Percentiles rank a stretch among this genome's conserved stretches.
phyloP scores from a whole-genome alignment of 768 basidiomycete genomes.

The Naganishia kalamii region DNA sequence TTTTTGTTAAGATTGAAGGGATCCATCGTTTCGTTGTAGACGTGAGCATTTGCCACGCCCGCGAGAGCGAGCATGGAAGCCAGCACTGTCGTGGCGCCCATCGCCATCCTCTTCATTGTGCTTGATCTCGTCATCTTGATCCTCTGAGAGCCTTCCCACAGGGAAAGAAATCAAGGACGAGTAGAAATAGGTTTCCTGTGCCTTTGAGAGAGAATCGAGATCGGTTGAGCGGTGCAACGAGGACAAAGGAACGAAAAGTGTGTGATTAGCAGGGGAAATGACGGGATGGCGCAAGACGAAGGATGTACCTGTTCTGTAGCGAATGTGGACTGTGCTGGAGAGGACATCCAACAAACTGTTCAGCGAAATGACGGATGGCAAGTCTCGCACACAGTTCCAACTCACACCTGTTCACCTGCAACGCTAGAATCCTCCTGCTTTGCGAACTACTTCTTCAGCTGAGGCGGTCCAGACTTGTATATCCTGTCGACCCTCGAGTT shows the following conservation, averaged over 20 bases:
- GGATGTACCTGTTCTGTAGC: background rate
- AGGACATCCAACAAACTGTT: background rate
- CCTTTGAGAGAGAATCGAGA: background rate
- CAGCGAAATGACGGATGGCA: background rate
- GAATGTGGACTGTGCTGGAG: background rate
- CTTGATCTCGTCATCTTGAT: slow-evolving; percentile 4
- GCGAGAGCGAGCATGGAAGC: slow-evolving; percentile 4
- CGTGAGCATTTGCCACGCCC: slow-evolving; percentile 9
- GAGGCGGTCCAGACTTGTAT: no score
- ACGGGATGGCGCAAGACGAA: background rate
- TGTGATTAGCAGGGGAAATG: background rate
- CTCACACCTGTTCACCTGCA: background rate
- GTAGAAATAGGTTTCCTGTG: background rate
- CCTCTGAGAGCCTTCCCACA: background rate
- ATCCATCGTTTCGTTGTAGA: slow-evolving; percentile 44
- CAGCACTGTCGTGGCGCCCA: slow-evolving; percentile 2
- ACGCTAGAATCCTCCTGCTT: background rate
- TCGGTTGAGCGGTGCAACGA: background rate
- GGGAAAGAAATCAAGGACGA: background rate
- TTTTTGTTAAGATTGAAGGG: slow-evolving; percentile 47
- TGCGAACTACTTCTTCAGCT: no score
- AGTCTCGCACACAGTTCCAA: background rate
- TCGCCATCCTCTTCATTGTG: slow-evolving; percentile 8
- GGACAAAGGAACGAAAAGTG: background rate
- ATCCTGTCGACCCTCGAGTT: background rate